Base-by-base conservation (phyloP, 495 filamentous ascomycete species). In the Podospora australis region DNA sequence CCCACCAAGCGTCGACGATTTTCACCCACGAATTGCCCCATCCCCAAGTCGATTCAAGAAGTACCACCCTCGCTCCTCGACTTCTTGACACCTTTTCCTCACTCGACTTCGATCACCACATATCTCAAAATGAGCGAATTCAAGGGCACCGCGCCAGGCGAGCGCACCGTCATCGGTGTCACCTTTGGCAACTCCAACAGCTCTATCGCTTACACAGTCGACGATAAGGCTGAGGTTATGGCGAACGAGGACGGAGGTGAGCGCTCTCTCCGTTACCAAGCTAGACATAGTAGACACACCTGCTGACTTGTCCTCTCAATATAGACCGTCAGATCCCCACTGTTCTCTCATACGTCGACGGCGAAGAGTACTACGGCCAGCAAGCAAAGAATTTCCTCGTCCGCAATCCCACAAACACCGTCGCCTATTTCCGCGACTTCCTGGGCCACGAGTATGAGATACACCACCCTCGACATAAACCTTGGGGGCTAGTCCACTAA, bases 161-260 rank as follows among this genome's bases (percentile, higher is more conserved):
- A 87, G 69, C 73, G 82, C 54, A 78, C 82, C 53, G 86, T 85
- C 57, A 98, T 98, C 70, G 92, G 92, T 68, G 88, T 98, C 66
- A 87, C 90, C 43, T 97, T 97, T 75, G 94, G 92, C 67, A 98
- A 98, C 71, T 88, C 87, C 41, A 92, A 89, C 78, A 96, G 91
- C 71, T 95, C 89, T 44, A 97, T 98, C 71, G 92, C 90, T 55
- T 85, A 81, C 60, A 88, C 90, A 25, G 78, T 83, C 36, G 92
- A 97, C 57, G 91, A 90, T 67, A 95, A 91, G 71, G 84, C 89
- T 52, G 89, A 95, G 65, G 91, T 98, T 58, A 97, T 98, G 68
- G 92, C 94, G 49, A 97, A 98, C 70, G 94, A 98, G 70, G 92
- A 97, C 69, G 92, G 92, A 79, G 89, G 89, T 92, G 63, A 64